Conservation (phyloP, 2,329 filamentous ascomycete genomes). For the Fusarium ambrosium region DNA sequence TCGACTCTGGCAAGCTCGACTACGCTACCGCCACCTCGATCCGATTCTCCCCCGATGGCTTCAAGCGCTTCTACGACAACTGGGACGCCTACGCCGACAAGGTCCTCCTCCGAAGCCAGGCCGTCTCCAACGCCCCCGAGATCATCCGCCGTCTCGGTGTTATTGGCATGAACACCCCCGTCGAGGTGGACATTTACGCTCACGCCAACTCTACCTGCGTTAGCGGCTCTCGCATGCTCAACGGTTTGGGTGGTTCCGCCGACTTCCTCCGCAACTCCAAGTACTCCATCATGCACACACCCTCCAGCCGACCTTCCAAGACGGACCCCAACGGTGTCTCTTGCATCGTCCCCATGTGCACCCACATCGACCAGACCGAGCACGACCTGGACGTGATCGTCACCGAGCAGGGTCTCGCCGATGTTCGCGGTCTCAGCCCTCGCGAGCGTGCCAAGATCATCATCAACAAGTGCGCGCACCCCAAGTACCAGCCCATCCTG, state of each 20-base stretch:
- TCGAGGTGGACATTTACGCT: slow-evolving; percentile 95
- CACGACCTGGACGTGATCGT: slow-evolving; percentile 93
- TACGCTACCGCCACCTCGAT: slow-evolving; percentile 92
- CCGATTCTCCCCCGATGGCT: slow-evolving; percentile 90
- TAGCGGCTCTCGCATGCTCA: slow-evolving; percentile 89
- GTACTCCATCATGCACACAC: slow-evolving; percentile 95
- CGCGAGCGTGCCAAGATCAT: slow-evolving; percentile 86
- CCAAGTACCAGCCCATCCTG: slow-evolving; percentile 86
- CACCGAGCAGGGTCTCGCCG: slow-evolving; percentile 80
- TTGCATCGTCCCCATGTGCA: slow-evolving; percentile 95
- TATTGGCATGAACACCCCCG: slow-evolving; percentile 95
- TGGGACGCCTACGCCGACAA: slow-evolving; percentile 86
- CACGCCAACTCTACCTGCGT: slow-evolving; percentile 93
- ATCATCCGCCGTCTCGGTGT: slow-evolving; percentile 89
- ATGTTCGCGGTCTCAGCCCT: slow-evolving; percentile 85
- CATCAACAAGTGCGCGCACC: slow-evolving; percentile 88
- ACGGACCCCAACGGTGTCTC: slow-evolving; percentile 84
- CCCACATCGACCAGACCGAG: slow-evolving; percentile 92
- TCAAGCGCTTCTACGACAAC: slow-evolving; percentile 90
- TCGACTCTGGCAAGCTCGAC: slow-evolving; percentile 88
- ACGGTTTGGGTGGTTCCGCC: slow-evolving; percentile 84
- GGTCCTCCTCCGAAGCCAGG: slow-evolving; percentile 87
- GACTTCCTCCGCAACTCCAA: slow-evolving; percentile 85
- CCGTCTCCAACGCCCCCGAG: slow-evolving; percentile 90
- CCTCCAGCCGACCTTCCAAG: slow-evolving; percentile 83